Base-by-base conservation (phyloP, 768 basidiomycete species). In the Hericium erinaceus region DNA sequence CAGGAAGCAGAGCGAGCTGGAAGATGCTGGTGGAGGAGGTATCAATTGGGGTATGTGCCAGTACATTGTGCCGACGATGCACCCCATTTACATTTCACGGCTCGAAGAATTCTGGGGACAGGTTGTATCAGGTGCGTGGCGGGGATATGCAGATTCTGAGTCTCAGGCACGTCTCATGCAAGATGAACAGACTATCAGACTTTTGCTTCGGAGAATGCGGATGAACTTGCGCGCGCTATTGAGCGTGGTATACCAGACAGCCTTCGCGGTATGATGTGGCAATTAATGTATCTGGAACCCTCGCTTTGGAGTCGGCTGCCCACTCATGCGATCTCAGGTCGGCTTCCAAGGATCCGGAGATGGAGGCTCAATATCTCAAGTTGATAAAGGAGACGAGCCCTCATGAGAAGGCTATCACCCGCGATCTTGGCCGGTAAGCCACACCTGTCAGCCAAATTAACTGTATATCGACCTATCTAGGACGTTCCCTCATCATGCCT, bases 401-500 rank as follows among this genome's bases (percentile, higher is more conserved):
- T 16, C 94, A 98, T 63, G 97, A 98, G 69, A 98, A 98, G 69
- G 84, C 94, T 11, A 99, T 99, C 52, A 82, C 80, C 41, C 82
- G 95, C 59, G 97, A 99, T 72, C 80, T 99, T 37, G 92, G 91
- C 64, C 80, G 94, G 83, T 88, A 56, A 57, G 46, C 41, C 28
- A 48, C 26, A n/a, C 46, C 15, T 37, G 33, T 48, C 49, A 39
- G 52, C 57, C 24, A 49, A 48, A 20, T 48, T 59, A 48, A 57
- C 39, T 39, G 63, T 37, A 52, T 28, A 13, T 48, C 28, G 39
- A 57, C 57, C 49, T 38, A 57, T 48, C 33, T 53, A 89, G 92
- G 69, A 99, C 97, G 3, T 98, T 99, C 72, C 97, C 97, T 24
- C 90, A 94, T 67, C 95, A 98, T 65, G 87, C 90, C 49, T 98